Base-by-base conservation (phyloP, 108 stramenopile genomes). In the Skeletonema costatum region DNA sequence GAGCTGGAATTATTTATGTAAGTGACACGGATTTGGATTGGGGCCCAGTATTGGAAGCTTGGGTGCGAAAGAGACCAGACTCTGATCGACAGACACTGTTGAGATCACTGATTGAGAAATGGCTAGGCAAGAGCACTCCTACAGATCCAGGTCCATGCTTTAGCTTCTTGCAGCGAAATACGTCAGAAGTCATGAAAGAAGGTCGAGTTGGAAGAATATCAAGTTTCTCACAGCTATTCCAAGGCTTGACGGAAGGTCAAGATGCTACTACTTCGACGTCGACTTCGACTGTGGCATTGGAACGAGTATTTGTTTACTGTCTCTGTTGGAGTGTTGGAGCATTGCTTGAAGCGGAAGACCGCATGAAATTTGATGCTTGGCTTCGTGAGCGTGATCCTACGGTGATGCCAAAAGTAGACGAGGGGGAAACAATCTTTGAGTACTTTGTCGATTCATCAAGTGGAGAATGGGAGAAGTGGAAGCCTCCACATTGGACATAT, bases 1-100 rank as follows among this genome's bases (percentile, higher is more conserved):
- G 97, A 31, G 94, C 95, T 21, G 97, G 97, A 25, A 96, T 97
- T 70, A 95, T 97, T 64, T 96, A 94, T 81, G 94, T 97, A 5
- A 93, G 93, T 29, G 97, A 95, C 21, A 94, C 89, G 1, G 93
- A 94, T 70, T 82, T 97, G 46, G 97, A 95, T 70, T 97, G 92
- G 92, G 85, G 80, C 2, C 94, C 97, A 38, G 89, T 95, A 10
- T 76, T 91, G 46, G 87, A 93, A 70, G 90, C 93, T 2, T 97
- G 95, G 95, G 84, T 97, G 58, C 85, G 78, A 9, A 90, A 87
- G 78, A 87, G 90, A 50, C 81, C 91, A 6, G 78, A 76, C 48
- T 75, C 74, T 10, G 81, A 87, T 51, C 42, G 76, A 33, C 93
- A 92, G 44, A 62, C 80, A 25, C 71, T 95, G 31, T 74, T 96